phyloP scores from a whole-genome alignment of 1,284 basidiomycete genomes.

The Heliocybe sulcata region DNA sequence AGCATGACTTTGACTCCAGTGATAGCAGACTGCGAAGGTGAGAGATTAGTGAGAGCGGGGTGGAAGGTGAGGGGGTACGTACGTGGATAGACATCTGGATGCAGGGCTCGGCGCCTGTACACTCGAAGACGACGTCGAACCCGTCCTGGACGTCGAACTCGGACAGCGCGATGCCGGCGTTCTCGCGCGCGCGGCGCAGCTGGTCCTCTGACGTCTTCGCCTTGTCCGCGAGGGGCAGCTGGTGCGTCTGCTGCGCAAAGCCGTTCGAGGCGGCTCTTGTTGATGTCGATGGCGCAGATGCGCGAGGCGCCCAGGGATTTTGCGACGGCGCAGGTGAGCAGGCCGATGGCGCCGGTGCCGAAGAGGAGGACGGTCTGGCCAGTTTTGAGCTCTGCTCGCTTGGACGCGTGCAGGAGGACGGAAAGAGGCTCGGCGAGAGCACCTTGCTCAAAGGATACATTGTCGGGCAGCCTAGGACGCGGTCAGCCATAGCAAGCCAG shows the following conservation, averaged over 20 bases:
- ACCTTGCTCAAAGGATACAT: slow-evolving; percentile 70
- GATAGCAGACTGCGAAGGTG: slow-evolving; percentile 55
- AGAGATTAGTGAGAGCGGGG: slow-evolving; percentile 11
- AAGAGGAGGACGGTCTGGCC: slow-evolving; percentile 79
- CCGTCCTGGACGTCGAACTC: slow-evolving; percentile 64
- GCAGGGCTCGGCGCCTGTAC: slow-evolving; percentile 88
- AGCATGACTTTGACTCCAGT: slow-evolving; percentile 87
- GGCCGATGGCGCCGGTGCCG: slow-evolving; percentile 69
- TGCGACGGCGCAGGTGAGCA: slow-evolving; percentile 73
- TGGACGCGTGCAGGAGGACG: slow-evolving; percentile 80
- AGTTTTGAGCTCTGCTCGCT: slow-evolving; percentile 52
- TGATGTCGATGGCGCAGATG: slow-evolving; percentile 82
- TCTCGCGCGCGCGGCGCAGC: slow-evolving; percentile 61
- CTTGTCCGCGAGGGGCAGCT: slow-evolving; percentile 46
- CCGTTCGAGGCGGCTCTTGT: slow-evolving; percentile 71
- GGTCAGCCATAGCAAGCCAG: not conserved
- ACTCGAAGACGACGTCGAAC: slow-evolving; percentile 91
- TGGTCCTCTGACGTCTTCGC: slow-evolving; percentile 54
- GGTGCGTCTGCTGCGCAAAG: slow-evolving; percentile 71
- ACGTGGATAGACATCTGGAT: slow-evolving; percentile 86
- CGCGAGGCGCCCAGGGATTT: slow-evolving; percentile 63
- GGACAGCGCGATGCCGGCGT: slow-evolving; percentile 43
- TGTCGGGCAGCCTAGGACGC: slow-evolving; percentile 62
- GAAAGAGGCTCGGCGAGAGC: slow-evolving; percentile 89
- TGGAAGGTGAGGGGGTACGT: slow-evolving; percentile 26